Percentiles rank a stretch among this genome's conserved stretches.
Evolutionary conservation across 2,329 filamentous ascomycete genomes (phyloP).

Genomic region (Pseudocercospora macadamiae): DNA sequence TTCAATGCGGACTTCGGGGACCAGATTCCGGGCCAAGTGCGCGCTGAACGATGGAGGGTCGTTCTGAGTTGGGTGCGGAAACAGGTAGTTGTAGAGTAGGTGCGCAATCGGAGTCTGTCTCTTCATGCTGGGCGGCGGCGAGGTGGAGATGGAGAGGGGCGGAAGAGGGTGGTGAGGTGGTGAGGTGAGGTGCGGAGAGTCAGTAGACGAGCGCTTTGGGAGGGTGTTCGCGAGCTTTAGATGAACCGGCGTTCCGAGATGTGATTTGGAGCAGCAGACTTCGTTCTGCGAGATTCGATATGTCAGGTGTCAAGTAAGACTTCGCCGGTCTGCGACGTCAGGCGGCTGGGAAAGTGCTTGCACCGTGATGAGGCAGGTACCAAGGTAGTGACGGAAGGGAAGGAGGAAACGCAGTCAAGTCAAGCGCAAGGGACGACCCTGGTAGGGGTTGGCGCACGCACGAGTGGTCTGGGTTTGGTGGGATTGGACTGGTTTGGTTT

Average conservation of each 20-base stretch:
- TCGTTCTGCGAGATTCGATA: slow-evolving; percentile 6
- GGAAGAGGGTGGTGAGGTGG: background rate
- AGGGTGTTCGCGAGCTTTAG: background rate
- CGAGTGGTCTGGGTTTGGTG: background rate
- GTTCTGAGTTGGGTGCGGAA: slow-evolving; percentile 66
- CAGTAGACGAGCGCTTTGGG: background rate
- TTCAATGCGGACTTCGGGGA: slow-evolving; percentile 77
- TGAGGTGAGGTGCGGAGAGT: background rate
- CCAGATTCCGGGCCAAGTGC: slow-evolving; percentile 70
- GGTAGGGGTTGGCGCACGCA: background rate
- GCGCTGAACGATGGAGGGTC: slow-evolving; percentile 73
- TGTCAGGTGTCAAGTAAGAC: slow-evolving; percentile 4
- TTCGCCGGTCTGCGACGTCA: background rate
- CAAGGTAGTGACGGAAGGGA: background rate
- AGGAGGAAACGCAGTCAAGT: background rate
- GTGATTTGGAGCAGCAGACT: background rate
- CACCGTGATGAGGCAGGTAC: background rate
- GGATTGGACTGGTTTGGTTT: too few species aligned
- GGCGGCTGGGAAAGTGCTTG: background rate
- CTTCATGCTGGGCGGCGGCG: slow-evolving; percentile 63
- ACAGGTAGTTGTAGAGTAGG: slow-evolving; percentile 74
- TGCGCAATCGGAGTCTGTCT: slow-evolving; percentile 68
- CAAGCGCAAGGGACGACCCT: background rate
- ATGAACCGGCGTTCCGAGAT: background rate
- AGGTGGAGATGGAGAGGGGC: background rate